phyloP scores from a whole-genome alignment of 768 basidiomycete species.

The Russula foetens region DNA sequence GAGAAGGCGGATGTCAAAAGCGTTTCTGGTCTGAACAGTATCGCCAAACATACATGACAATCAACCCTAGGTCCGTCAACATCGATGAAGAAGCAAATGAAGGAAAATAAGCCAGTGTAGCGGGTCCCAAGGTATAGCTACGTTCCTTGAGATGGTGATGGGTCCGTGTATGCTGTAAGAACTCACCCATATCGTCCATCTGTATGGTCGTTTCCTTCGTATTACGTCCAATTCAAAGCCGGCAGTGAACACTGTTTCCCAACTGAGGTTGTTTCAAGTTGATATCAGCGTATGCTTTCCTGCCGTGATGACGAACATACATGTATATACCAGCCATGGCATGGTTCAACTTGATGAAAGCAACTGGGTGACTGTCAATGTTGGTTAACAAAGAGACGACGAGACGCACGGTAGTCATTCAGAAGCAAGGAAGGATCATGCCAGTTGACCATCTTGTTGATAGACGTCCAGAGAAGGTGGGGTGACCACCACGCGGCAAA shows the following conservation, averaged over 20 bases:
- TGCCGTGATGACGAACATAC: background rate
- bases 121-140: slow-evolving; percentile 10
- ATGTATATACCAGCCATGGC: background rate
- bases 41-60: background rate
- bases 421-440: background rate
- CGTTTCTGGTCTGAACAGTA: background rate
- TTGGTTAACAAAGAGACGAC: background rate
- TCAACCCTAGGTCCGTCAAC: background rate
- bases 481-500: no score
- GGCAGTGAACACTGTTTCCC: background rate
- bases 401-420: background rate
- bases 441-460: slow-evolving; percentile 10
- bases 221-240: slow-evolving; percentile 1
- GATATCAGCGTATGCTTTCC: background rate
- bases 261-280: background rate
- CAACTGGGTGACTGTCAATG: background rate
- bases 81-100: background rate
- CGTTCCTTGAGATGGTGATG: background rate
- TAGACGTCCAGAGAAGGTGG: background rate
- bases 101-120: background rate
- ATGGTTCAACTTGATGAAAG: background rate
- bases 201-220: slow-evolving; percentile 5
- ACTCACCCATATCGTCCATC: slow-evolving; percentile 3
- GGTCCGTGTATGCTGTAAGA: background rate
- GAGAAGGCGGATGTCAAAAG: background rate